Base-by-base conservation (phyloP, 176 grass and related monocot genomes). In the Poa pratensis region DNA sequence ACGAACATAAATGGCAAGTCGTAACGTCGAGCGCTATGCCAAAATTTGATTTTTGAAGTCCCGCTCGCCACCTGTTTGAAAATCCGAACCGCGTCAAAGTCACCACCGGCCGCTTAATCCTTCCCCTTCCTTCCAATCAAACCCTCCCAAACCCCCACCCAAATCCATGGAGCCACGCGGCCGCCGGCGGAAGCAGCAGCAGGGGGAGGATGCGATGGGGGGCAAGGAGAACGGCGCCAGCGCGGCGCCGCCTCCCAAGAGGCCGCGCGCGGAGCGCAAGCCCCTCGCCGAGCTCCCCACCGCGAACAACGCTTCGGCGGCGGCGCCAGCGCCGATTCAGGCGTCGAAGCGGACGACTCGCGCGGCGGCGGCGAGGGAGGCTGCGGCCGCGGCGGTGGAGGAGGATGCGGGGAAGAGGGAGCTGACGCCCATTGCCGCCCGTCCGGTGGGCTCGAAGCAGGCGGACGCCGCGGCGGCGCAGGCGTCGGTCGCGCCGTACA, bases 261-360 rank as follows among this genome's bases (percentile, higher is more conserved):
- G 18, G 64, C 54, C 24, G 42, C 39, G 28, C 22, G 20, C 51
- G 23, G 70, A 72, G 30, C 78, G 73, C 83, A 86, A 48, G 79
- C 83, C 83, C 63, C 83, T 82, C 30, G 72, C 78, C 32, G 71
- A 81, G 52, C 70, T 78, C 63, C 83, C 88, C 30, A 60, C 45
- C 46, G 35, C 79, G 12, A 53, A 37, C 1, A 65, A 51, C 79
- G 69, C 20, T 0, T 63, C 43, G 9, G 72, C 53, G 42, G 16
- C 50, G 23, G 19, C 32, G 5, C 26, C 40, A 34, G 20, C 66
- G 0, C 45, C 45, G 61, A 64, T 64, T 30, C 61, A 64, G 26
- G 61, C 61, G 55, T 12, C 64, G 24, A 90, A 73, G 73, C 88
- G 73, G 88, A 64, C 18, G 79, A 90, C 88, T 46, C 79, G 88